Base-by-base conservation (phyloP, 2,329 filamentous ascomycete genomes). In the Colletotrichum sp. region DNA sequence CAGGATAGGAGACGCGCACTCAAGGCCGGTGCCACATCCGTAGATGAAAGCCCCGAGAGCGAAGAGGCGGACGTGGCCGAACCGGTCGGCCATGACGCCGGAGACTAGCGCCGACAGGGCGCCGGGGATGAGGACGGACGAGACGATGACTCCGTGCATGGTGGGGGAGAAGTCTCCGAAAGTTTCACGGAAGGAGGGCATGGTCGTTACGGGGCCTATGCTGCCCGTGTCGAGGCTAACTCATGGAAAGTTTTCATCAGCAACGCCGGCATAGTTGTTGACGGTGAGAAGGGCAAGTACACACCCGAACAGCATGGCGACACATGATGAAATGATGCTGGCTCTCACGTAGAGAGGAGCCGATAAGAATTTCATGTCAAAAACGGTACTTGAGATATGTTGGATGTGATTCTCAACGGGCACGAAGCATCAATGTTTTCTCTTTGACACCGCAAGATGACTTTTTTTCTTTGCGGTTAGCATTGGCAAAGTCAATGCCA, bases 181-280 rank as follows among this genome's bases (percentile, higher is more conserved):
- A 5, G 85, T 85, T 4, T 82, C 71, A 12, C 83, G 83, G 80
- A 91, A 93, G 18, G 84, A 82, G 0, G 84, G 78, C 91, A 93
- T 93, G 4, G 87, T 86, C 0, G 91, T 93, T 0, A 93, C 87
- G 6, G 91, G 88, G 2, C 91, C 91, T 68, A 93, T 91, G 30
- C 86, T 89, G 12, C 90, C 90, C 1, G 90, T 85, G 52, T 85
- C 83, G 56, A 82, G 79, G 64, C 81, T 79, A 73, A 18, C 18
- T 16, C 32, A 58, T 30, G 15, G 24, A 6, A 26, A 8, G 9
- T 13, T 67, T 30, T 75, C 16, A 77, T 67, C n/a, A 26, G 36
- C 38, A 56, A 24, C 1, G 32, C 24, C 15, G 28, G 21, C 0
- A 6, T n/a, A 66, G 26, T 52, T 28, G 30, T 36, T 13, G 30